Base-by-base conservation (phyloP, 176 grass and related monocot genomes). In the Triticum turgidum region DNA sequence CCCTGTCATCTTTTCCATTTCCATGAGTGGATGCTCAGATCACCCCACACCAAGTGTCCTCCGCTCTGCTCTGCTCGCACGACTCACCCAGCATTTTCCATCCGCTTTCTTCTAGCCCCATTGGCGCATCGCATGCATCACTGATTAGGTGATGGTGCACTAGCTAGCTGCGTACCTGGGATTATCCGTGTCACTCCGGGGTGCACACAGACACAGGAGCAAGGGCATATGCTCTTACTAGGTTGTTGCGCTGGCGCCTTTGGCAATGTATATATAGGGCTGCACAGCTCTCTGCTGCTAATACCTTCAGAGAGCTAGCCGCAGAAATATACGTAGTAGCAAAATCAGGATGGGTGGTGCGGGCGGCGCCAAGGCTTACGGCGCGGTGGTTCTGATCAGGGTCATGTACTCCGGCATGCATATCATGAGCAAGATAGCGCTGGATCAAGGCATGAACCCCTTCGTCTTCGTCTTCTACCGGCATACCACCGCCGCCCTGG, bases 391-490 rank as follows among this genome's bases (percentile, higher is more conserved):
- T 21, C 83, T 98, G 0, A 86, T 98, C 68, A 84, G 91, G 71
- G 13, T 93, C 39, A 79, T 95, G 89, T 98, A 95, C 87, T 71
- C 95, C 8, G 87, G 89, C 71, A 88, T 91, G 89, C 91, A 95
- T 25, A 72, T 95, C 14, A 29, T 95, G 52, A 79, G 85, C 54
- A 95, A 95, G 88, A 77, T 71, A 11, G 91, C 91, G 52, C 59
- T 97, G 77, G 75, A 93, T 63, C 58, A 84, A 12, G 95, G 91
- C 89, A 82, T 91, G 90, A 97, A 87, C 87, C 79, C 92, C 2
- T 79, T 79, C 39, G 91, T 97, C 17, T 93, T 93, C 73, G 45
- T 94, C 11, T 95, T 97, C 89, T 97, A 95, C 25, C 88, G 95
- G n/a, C 92, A 94, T 49, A 79, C 82, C 11, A 58, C 86, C 4